phyloP scores from a whole-genome alignment of 164 flowering plant species.

The Umbilicus rupestris region DNA sequence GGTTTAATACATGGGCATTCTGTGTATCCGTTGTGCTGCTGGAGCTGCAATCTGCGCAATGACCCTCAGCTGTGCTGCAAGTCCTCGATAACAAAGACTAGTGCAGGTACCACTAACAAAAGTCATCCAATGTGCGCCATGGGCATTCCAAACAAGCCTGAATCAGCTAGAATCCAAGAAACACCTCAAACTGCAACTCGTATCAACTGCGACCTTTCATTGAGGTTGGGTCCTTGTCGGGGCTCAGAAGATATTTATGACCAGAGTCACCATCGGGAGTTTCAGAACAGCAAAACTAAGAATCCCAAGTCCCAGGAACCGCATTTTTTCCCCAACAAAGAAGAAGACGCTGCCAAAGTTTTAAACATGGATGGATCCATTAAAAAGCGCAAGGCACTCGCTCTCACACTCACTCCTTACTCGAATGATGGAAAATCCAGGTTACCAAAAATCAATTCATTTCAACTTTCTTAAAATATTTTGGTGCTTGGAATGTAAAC shows the following conservation, averaged over 20 bases:
- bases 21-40: background rate
- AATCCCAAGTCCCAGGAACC: background rate
- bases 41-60: background rate
- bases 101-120: background rate
- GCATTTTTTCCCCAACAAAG: conserved; percentile 1
- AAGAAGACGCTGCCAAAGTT: background rate
- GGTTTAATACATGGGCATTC: background rate
- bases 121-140: background rate
- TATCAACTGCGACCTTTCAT: conserved; percentile 23
- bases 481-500: background rate
- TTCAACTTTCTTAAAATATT: conserved; percentile 3
- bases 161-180: background rate
- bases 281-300: background rate
- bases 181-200: background rate
- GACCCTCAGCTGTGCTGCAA: background rate
- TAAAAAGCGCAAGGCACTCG: conserved; percentile 19
- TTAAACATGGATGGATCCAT: conserved; percentile 4
- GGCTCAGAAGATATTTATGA: background rate
- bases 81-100: background rate
- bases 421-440: conserved; percentile 15
- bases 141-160: conserved; percentile 1
- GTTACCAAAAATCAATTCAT: conserved; percentile 13
- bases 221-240: conserved; percentile 25
- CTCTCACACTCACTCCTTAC: background rate
- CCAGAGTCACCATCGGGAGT: background rate